phyloP scores from a whole-genome alignment of 2,329 filamentous ascomycete genomes.

The Alternaria ethzedia region DNA sequence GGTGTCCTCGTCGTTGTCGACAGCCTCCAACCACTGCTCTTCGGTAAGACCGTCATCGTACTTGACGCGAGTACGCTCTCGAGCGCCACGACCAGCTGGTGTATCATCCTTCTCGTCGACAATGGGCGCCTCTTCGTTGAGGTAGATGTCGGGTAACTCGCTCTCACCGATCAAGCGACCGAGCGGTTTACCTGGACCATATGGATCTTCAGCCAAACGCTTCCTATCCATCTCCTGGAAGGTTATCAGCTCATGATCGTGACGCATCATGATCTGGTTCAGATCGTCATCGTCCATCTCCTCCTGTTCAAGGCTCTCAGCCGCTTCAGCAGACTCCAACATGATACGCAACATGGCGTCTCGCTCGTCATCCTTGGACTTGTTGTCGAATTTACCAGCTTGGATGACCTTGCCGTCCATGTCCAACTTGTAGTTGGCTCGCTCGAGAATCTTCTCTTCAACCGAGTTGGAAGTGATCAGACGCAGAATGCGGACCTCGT shows the following conservation, averaged over 20 bases:
- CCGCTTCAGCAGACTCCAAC: slow-evolving; percentile 77
- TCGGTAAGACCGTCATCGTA: slow-evolving; percentile 98
- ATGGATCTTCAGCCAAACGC: slow-evolving; percentile 68
- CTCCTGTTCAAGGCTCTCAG: slow-evolving; percentile 79
- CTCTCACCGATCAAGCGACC: slow-evolving; percentile 85
- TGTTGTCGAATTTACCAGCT: slow-evolving; percentile 99
- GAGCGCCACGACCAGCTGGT: slow-evolving; percentile 80
- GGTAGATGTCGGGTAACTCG: slow-evolving; percentile 92
- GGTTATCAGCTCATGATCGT: slow-evolving; percentile 74
- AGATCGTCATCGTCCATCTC: slow-evolving; percentile 99
- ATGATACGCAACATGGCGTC: slow-evolving; percentile 95
- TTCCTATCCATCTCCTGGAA: slow-evolving; percentile 89
- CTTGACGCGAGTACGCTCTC: slow-evolving; percentile 90
- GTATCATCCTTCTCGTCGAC: slow-evolving; percentile 80
- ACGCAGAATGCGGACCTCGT: slow-evolving; percentile 94
- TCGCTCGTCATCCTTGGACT: slow-evolving; percentile 97
- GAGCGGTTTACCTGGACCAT: slow-evolving; percentile 73
- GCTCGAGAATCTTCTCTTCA: slow-evolving; percentile 97
- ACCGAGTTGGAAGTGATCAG: slow-evolving; percentile 97
- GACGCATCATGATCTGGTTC: slow-evolving; percentile 91
- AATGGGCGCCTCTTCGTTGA: slow-evolving; percentile 82
- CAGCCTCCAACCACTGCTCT: slow-evolving; percentile 98
- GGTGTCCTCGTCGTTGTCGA: slow-evolving; percentile 93
- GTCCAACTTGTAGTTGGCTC: slow-evolving; percentile 96
- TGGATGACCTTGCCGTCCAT: slow-evolving; percentile 99